Evolutionary conservation across 345 rosid species (phyloP), one percentile per base, ranked within the genome.

Genomic region (Populus davidiana): DNA sequence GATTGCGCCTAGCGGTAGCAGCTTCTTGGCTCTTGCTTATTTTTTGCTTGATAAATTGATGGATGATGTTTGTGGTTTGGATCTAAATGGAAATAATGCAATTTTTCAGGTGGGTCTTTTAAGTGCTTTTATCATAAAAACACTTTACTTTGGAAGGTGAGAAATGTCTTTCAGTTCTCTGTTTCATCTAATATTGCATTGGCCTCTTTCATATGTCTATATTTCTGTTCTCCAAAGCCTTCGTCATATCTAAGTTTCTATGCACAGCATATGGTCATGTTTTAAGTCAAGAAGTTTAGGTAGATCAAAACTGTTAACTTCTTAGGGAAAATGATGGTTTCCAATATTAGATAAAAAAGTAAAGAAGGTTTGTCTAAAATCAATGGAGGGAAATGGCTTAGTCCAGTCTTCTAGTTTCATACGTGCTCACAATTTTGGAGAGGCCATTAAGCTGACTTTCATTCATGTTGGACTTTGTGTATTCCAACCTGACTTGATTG

Each of bases 101-200:
- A 68, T 77, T 71, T 81, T 87, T 77, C 90, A 88, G 91, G 84
- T 74, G 5, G 91, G 93, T 29, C 91, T 89, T 77, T 69, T 89
- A 70, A 89, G 91, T 78, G 93, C 91, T 72, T 91, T 25, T 75
- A 87, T 91, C 85, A 91, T 91, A 71, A 91, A 91, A 81, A 79
- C 89, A 1, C 89, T 91, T 31, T 89, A 86, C 78, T 88, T 91
- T 73, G 90, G 89, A 86, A 88, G 94, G 92, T 91, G 75, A 36
- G 43, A 14, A 17, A 14, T 13, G 3, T 36, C 33, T 17, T 70
- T 25, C 54, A 23, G 2, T 41, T 44, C 7, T 25, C 25, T 74
- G 6, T 70, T 65, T 73, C 25, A 21, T 50, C 56, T 44, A 31
- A 43, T 43, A 29, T 31, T 64, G 23, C 18, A 7, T 0, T 20